These are phyloP conservation scores for Withania somnifera DNA, from an alignment of 305 asterid species.

Conservation along the genomic window DNA sequence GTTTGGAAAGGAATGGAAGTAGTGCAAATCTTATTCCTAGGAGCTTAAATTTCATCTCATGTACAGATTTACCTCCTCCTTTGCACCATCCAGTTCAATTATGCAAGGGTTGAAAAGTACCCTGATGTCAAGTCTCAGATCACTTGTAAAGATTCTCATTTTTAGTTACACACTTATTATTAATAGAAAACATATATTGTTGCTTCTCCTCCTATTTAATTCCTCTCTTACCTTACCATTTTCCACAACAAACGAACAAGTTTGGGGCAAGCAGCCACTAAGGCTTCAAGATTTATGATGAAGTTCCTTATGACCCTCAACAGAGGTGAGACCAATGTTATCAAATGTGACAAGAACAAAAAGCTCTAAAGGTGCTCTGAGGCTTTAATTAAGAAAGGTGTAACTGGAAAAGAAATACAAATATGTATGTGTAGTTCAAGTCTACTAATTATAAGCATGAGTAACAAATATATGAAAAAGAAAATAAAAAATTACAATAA, in stretches of 20 bases:
- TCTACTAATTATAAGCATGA: not conserved
- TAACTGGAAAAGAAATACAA: not conserved
- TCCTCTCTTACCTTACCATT: not conserved
- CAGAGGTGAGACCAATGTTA: not conserved
- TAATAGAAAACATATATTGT: not conserved
- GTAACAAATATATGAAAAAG: not conserved
- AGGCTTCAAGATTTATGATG: not conserved
- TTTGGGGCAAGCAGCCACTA: not conserved
- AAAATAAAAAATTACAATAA: not conserved
- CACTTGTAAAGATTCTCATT: not conserved
- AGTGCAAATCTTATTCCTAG: not conserved
- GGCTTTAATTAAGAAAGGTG: not conserved
- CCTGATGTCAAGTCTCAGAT: not conserved
- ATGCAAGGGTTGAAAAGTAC: not conserved
- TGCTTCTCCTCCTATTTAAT: not conserved
- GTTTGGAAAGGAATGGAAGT: not conserved
- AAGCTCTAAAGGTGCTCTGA: not conserved
- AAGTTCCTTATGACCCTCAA: not conserved
- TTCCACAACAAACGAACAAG: not conserved
- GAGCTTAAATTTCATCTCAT: not conserved
- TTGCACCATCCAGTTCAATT: not conserved
- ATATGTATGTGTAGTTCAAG: not conserved
- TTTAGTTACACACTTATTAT: not conserved
- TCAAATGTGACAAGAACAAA: not conserved
- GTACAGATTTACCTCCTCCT: not conserved